These are phyloP conservation scores for Trifolium repens DNA, from an alignment of 306 rosid species.

Conservation along the genomic window DNA sequence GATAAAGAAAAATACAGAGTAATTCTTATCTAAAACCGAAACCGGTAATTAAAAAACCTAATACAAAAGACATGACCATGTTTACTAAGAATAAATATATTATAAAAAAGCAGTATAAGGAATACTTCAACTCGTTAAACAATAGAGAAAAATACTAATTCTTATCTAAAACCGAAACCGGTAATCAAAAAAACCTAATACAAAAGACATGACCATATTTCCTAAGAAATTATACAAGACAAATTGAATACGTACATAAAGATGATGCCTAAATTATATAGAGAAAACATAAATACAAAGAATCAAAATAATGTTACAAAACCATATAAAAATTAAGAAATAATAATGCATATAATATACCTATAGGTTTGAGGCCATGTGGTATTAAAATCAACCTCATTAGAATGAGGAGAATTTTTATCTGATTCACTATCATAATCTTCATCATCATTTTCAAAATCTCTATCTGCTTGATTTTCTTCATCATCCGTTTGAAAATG, in stretches of 20 bases:
- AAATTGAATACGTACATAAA: background rate
- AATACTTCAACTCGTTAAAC: background rate
- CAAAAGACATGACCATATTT: background rate
- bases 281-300: background rate
- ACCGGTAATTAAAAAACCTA: too few relatives aligned
- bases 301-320: background rate
- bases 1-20: background rate
- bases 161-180: background rate
- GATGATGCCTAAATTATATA: background rate
- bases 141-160: too few relatives aligned
- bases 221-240: background rate
- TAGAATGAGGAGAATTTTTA: conserved; percentile 33
- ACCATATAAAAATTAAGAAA: background rate
- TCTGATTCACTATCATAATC: conserved; percentile 56
- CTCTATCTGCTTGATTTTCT: conserved; percentile 56
- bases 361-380: conserved; percentile 71
- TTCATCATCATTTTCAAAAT: conserved; percentile 41
- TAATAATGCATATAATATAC: conserved; percentile 28
- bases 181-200: background rate
- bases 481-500: conserved; percentile 69
- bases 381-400: conserved; percentile 12
- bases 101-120: background rate
- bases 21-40: too few relatives aligned
- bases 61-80: too few relatives aligned
- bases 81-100: too few relatives aligned